Base-by-base conservation (phyloP, 495 filamentous ascomycete species). In the Oidiodendron maius region DNA sequence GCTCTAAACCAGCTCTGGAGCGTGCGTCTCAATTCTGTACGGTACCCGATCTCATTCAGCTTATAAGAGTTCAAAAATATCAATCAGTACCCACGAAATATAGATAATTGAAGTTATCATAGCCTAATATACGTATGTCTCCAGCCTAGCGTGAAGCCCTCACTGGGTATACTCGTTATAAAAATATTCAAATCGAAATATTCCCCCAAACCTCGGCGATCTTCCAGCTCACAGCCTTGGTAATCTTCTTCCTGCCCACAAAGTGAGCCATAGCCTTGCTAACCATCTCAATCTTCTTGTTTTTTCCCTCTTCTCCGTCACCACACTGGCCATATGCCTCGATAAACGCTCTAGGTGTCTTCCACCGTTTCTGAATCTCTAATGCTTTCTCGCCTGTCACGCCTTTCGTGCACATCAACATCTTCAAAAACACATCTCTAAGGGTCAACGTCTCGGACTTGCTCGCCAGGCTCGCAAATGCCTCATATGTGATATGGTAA, bases 321-420 rank as follows among this genome's bases (percentile, higher is more conserved):
- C 62, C 69, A 22, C 72, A 77, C 0, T 52, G 62, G 56, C 81
- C 78, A 61, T 78, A 89, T 0, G 84, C 88, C 46, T 77, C 76
- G 8, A 89, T 56, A 26, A 94, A 77, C 4, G 76, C 76, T 40
- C 72, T 71, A 2, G 88, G 88, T 11, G 87, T 93, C 48, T 70
- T 75, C 83, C 86, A 94, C 10, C 68, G 59, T 52, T 75, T 79
- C 52, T 91, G 87, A 10, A 94, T 88, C 64, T 89, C 87, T 2
- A 89, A 61, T 0, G 88, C 87, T 60, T 89, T 91, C 53, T 93
- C 87, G 0, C 86, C 83, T 3, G 80, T 83, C n/a, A 94, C 68
- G 2, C 86, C 83, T 20, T 75, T 74, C 9, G 80, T 86, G 55
- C 84, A 88, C 87, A 94, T 91, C 41, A 94, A 68, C 86, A 94